Evolutionary conservation across 163 green algal species (phyloP).

Genomic region (Chlamydomonas reinhardtii): DNA sequence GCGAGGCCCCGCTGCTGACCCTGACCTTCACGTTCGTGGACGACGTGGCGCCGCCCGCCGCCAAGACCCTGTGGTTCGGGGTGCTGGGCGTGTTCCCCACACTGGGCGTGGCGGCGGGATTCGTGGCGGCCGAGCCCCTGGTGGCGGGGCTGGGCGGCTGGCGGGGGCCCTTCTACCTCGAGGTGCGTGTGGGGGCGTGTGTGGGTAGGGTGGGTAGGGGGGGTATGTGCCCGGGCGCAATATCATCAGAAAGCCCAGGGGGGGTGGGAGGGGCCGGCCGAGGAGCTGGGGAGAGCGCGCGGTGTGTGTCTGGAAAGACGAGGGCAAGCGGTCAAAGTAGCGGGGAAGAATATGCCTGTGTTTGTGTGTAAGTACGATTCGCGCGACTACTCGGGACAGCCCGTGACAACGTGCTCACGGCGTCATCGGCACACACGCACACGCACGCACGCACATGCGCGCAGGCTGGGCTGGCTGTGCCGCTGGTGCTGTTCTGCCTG

Average conservation of each 20-base stretch:
- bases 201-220: not conserved
- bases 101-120: constrained; percentile 44
- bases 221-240: too few relatives aligned
- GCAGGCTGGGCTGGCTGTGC: constrained; percentile 8
- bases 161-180: constrained; percentile 17
- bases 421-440: not conserved
- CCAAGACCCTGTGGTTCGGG: constrained; percentile 48
- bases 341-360: too few relatives aligned
- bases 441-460: not conserved
- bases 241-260: too few relatives aligned
- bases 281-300: too few relatives aligned
- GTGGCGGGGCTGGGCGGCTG: constrained; percentile 6
- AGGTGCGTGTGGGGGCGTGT: not conserved
- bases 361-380: too few relatives aligned
- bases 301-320: too few relatives aligned
- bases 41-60: constrained; percentile 28
- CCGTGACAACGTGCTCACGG: too few relatives aligned
- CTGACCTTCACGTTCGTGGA: constrained; percentile 55
- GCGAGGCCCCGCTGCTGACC: constrained; percentile 41
- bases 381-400: too few relatives aligned
- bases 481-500: constrained; percentile 18
- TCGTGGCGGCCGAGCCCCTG: constrained; percentile 12
- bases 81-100: constrained; percentile 38
- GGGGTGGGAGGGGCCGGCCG: too few relatives aligned
- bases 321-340: too few relatives aligned